These are phyloP conservation scores for Fusarium sp. DNA, from an alignment of 2,329 filamentous ascomycete genomes.

Conservation along the genomic window DNA sequence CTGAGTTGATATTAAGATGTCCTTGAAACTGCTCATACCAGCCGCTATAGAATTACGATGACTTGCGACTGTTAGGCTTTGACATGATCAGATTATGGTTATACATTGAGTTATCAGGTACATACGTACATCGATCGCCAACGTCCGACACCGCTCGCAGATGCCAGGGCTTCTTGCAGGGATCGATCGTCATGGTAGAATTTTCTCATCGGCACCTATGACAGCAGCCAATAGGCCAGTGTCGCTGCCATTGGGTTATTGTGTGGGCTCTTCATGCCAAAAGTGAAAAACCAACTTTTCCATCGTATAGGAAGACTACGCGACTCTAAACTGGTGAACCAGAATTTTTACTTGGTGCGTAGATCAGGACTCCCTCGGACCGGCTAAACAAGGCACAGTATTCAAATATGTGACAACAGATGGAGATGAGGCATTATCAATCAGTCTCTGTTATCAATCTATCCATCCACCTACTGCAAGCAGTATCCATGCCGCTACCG, in stretches of 20 bases:
- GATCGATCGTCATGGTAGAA: not conserved
- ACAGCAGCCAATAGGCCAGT: not conserved
- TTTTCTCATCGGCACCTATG: not conserved
- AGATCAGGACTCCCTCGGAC: not conserved
- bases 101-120: too few species aligned
- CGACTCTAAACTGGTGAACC: too few species aligned
- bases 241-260: not conserved
- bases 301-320: not conserved
- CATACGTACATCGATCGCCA: not conserved
- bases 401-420: not conserved
- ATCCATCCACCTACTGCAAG: slow-evolving; percentile 17
- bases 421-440: slow-evolving; percentile 46
- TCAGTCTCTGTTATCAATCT: slow-evolving; percentile 46
- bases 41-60: not conserved
- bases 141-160: slow-evolving; percentile 3
- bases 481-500: slow-evolving; percentile 25
- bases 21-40: too few species aligned
- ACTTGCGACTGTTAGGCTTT: not conserved
- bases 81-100: not conserved
- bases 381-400: not conserved
- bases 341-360: not conserved
- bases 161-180: not conserved
- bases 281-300: not conserved
- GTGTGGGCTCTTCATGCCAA: not conserved
- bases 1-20: not conserved